phyloP scores from a whole-genome alignment of 1,139 yeast species.

The Candida frijolesensis region DNA sequence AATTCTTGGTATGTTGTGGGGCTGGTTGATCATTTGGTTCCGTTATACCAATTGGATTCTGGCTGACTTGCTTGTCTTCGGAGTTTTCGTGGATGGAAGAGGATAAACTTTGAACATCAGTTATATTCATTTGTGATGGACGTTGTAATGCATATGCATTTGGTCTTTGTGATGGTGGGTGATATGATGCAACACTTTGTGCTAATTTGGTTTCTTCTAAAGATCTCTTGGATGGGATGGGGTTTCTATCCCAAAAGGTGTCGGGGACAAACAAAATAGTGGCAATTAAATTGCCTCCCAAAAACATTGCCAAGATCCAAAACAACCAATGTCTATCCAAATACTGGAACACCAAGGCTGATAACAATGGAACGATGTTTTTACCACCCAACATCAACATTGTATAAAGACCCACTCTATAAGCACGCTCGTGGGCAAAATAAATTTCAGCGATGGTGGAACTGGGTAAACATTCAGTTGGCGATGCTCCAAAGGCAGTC shows the following conservation, averaged over 20 bases:
- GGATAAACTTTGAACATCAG: constrained; percentile 23
- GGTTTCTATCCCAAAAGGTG: constrained; percentile 64
- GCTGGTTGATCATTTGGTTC: constrained; percentile 11
- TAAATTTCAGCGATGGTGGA: constrained; percentile 66
- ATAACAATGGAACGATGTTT: constrained; percentile 57
- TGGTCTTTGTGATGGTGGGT: constrained; percentile 33
- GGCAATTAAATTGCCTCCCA: constrained; percentile 47
- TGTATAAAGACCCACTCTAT: constrained; percentile 63
- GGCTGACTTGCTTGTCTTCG: constrained; percentile 6
- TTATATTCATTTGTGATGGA: constrained; percentile 20
- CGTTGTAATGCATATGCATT: constrained; percentile 34
- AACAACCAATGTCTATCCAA: constrained; percentile 63
- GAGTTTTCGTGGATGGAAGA: constrained; percentile 20
- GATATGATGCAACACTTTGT: constrained; percentile 34
- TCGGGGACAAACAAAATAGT: constrained; percentile 63
- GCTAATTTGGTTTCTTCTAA: constrained; percentile 53
- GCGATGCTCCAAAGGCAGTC: constrained; percentile 62
- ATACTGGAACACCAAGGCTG: constrained; percentile 54
- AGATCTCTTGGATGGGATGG: constrained; percentile 52
- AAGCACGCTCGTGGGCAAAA: constrained; percentile 68
- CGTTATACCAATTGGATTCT: constrained; percentile 24
- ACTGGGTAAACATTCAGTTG: constrained; percentile 63
- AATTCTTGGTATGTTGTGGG: constrained; percentile 14
- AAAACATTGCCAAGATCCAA: constrained; percentile 59
- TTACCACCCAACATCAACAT: constrained; percentile 64